Evolutionary conservation across 2,329 filamentous ascomycete genomes (phyloP).

Genomic region (Colletotrichum orchidophilum): DNA sequence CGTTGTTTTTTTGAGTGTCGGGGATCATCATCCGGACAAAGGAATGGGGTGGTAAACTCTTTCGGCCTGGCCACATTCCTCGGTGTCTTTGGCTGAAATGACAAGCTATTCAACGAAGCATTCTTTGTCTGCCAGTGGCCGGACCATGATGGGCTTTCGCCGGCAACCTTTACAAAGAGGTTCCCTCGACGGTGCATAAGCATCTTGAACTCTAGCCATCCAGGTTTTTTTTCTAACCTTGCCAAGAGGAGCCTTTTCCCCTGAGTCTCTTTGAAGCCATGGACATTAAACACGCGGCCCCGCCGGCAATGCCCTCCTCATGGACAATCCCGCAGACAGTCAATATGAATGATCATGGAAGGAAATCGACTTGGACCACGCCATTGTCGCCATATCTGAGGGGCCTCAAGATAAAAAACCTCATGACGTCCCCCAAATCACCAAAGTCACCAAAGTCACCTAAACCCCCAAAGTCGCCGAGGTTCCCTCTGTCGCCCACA

Average conservation of each 20-base stretch:
- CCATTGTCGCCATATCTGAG: slow-evolving; percentile 27
- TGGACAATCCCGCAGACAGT: slow-evolving; percentile 29
- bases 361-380: slow-evolving; percentile 26
- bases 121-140: slow-evolving; percentile 31
- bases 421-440: slow-evolving; percentile 14
- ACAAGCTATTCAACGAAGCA: slow-evolving; percentile 23
- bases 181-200: slow-evolving; percentile 28
- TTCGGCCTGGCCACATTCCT: slow-evolving; percentile 29
- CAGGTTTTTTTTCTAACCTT: background rate
- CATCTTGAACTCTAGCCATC: slow-evolving; percentile 18
- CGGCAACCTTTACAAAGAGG: slow-evolving; percentile 31
- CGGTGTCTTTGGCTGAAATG: slow-evolving; percentile 32
- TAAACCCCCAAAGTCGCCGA: background rate
- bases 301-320: slow-evolving; percentile 21
- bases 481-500: background rate
- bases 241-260: background rate
- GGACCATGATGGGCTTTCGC: slow-evolving; percentile 26
- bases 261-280: slow-evolving; percentile 20
- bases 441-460: slow-evolving; percentile 15
- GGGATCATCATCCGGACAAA: slow-evolving; percentile 32
- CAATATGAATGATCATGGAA: slow-evolving; percentile 31
- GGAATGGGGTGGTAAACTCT: slow-evolving; percentile 32
- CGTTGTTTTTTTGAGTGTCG: slow-evolving; percentile 8
- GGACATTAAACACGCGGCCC: slow-evolving; percentile 29
- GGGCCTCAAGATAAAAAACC: slow-evolving; percentile 22